A percentile compares a stretch with the other conserved stretches of the same genome.
Evolutionary conservation across 176 grass and related monocot genomes (phyloP).

Genomic region (Thinopyrum elongatum): DNA sequence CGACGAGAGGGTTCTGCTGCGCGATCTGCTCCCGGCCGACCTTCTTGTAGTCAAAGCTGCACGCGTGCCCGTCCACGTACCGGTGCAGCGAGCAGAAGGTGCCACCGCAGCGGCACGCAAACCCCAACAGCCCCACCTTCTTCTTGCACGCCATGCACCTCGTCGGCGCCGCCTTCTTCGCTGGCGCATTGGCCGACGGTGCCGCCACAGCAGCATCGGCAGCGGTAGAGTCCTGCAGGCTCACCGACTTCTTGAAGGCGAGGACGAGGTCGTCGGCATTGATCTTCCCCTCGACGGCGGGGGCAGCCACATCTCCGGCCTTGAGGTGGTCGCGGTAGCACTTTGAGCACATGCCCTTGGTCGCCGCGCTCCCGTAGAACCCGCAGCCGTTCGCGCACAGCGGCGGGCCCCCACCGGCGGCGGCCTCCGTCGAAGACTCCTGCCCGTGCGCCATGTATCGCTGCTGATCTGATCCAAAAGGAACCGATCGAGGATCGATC

Average conservation of each 20-base stretch:
- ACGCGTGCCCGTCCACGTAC: slow-evolving; percentile 31
- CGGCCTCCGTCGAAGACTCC: too few species aligned
- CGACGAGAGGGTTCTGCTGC: slow-evolving; percentile 39
- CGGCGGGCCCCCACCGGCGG: too few species aligned
- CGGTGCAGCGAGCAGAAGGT: slow-evolving; percentile 57
- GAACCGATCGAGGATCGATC: neutral
- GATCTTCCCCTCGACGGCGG: neutral
- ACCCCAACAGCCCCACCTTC: too few species aligned
- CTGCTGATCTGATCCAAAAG: neutral
- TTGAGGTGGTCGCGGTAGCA: slow-evolving; percentile 31
- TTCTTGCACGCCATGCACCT: slow-evolving; percentile 38
- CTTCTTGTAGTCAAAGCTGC: slow-evolving; percentile 45
- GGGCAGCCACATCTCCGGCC: neutral
- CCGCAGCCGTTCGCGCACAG: too few species aligned
- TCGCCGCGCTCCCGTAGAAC: neutral
- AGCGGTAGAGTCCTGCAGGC: neutral
- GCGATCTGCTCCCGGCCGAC: slow-evolving; percentile 26
- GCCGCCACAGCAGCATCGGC: rapidly evolving
- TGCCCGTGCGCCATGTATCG: neutral
- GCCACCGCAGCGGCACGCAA: slow-evolving; percentile 22
- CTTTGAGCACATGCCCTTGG: slow-evolving; percentile 43
- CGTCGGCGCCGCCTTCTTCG: neutral
- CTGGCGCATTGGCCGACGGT: neutral
- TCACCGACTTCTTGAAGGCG: neutral
- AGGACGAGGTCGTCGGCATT: neutral